Conservation (phyloP, 2,329 filamentous ascomycete species). For the Verticillium albo-atrum region DNA sequence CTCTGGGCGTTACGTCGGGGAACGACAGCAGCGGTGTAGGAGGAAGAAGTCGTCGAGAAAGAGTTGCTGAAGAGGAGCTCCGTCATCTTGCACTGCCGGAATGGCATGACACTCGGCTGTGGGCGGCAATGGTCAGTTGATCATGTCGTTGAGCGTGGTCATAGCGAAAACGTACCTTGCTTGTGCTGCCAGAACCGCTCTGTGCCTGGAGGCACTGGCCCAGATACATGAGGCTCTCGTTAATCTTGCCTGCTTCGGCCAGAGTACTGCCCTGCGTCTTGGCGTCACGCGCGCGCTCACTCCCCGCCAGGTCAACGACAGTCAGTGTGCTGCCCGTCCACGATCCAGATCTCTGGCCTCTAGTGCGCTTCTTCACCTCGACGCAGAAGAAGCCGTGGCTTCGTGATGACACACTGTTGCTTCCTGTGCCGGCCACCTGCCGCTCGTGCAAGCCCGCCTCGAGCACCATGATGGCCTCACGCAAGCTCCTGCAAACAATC, state of each 20-base stretch:
- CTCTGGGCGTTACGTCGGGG: slow-evolving; percentile 69
- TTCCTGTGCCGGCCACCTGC: slow-evolving; percentile 83
- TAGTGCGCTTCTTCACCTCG: slow-evolving; percentile 78
- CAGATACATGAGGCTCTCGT: slow-evolving; percentile 96
- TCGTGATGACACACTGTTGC: slow-evolving; percentile 86
- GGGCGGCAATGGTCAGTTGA: slow-evolving; percentile 11
- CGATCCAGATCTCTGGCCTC: slow-evolving; percentile 40
- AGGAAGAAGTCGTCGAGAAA: slow-evolving; percentile 60
- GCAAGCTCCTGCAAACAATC: slow-evolving; percentile 75
- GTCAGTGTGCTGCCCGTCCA: slow-evolving; percentile 81
- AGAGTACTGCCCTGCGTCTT: slow-evolving; percentile 92
- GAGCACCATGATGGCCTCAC: slow-evolving; percentile 83
- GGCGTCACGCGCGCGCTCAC: slow-evolving; percentile 86
- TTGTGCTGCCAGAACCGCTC: slow-evolving; percentile 68
- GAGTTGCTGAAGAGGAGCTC: slow-evolving; percentile 86
- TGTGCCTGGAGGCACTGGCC: slow-evolving; percentile 97
- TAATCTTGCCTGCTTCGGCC: slow-evolving; percentile 96
- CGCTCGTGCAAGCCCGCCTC: slow-evolving; percentile 86
- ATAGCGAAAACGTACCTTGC: slow-evolving; percentile 52
- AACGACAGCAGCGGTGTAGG: slow-evolving; percentile 33
- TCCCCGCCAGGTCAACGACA: slow-evolving; percentile 88
- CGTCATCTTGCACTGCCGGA: slow-evolving; percentile 79
- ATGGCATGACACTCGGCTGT: slow-evolving; percentile 69
- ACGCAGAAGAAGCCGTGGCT: slow-evolving; percentile 96
- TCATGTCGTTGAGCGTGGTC: slow-evolving; percentile 3